These are phyloP conservation scores for Sherardia arvensis DNA, from an alignment of 257 asterid genomes.

Conservation along the genomic window DNA sequence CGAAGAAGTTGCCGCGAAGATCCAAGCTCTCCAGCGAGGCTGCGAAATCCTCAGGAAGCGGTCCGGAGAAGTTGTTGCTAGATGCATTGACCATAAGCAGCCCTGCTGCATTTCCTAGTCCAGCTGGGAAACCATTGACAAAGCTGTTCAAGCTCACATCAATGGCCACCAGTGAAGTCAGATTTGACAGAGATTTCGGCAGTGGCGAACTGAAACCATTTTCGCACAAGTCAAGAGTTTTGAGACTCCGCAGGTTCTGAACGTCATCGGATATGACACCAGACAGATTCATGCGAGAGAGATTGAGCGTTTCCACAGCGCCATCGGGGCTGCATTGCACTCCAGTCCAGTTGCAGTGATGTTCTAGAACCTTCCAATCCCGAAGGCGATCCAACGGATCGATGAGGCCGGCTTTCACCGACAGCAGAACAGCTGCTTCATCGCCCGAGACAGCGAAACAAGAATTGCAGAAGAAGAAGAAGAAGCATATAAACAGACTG, in stretches of 20 bases:
- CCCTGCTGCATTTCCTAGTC: constrained; percentile 37
- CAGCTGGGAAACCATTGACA: constrained; percentile 36
- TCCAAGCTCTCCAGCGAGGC: constrained; percentile 49
- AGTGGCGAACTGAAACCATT: constrained; percentile 49
- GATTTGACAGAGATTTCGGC: constrained; percentile 41
- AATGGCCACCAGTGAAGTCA: constrained; percentile 34
- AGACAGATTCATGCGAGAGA: constrained; percentile 57
- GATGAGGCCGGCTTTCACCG: constrained; percentile 37
- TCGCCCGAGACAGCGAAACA: constrained; percentile 14
- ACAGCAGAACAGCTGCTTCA: constrained; percentile 37
- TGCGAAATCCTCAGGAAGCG: constrained; percentile 50
- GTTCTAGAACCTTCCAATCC: constrained; percentile 43
- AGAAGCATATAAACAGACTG: constrained; percentile 19
- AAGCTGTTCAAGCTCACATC: constrained; percentile 68
- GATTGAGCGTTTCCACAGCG: constrained; percentile 41
- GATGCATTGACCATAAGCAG: constrained; percentile 46
- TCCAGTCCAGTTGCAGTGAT: constrained; percentile 64
- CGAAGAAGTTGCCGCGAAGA: constrained; percentile 69
- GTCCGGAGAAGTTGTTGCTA: constrained; percentile 62
- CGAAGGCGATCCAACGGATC: constrained; percentile 50
- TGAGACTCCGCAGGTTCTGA: constrained; percentile 26
- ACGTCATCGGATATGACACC: constrained; percentile 44
- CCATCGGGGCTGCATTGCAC: constrained; percentile 52
- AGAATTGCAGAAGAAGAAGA: constrained; percentile 12
- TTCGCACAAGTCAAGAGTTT: constrained; percentile 36